A percentile compares a stretch with the other conserved stretches of the same genome.
Evolutionary conservation across 2,329 filamentous ascomycete species (phyloP).

Genomic region (Talaromyces sp.): DNA sequence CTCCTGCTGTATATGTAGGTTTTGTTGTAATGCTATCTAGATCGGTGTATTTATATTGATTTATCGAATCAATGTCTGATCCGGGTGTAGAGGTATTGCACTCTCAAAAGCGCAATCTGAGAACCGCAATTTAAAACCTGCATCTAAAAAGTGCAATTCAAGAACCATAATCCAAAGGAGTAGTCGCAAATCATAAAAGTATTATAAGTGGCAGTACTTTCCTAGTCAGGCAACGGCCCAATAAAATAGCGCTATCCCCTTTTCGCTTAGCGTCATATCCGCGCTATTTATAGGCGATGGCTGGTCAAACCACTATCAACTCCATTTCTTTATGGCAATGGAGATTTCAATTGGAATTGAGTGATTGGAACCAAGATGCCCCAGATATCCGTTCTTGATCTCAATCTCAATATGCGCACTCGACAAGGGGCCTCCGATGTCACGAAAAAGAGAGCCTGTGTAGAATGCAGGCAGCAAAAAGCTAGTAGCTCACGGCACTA

Average conservation of each 20-base stretch:
- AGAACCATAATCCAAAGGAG: too few relatives aligned
- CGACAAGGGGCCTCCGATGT: background rate
- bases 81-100: too few relatives aligned
- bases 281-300: background rate
- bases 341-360: background rate
- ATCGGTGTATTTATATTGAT: too few relatives aligned
- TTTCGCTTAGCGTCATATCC: background rate
- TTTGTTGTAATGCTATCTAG: too few relatives aligned
- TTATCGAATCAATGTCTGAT: too few relatives aligned
- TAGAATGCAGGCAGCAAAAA: constrained; percentile 1
- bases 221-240: too few relatives aligned
- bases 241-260: background rate
- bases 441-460: background rate
- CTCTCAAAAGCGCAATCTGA: too few relatives aligned
- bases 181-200: too few relatives aligned
- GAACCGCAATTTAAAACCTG: too few relatives aligned
- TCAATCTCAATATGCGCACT: background rate
- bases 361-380: background rate
- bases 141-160: too few relatives aligned
- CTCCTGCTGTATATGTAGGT: too few relatives aligned
- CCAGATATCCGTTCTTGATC: background rate
- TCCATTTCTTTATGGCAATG: too few relatives aligned
- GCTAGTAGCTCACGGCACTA: background rate
- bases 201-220: background rate
- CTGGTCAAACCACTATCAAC: background rate